Evolutionary conservation across 2,329 filamentous ascomycete species (phyloP).

Genomic region (Fusarium chaquense): DNA sequence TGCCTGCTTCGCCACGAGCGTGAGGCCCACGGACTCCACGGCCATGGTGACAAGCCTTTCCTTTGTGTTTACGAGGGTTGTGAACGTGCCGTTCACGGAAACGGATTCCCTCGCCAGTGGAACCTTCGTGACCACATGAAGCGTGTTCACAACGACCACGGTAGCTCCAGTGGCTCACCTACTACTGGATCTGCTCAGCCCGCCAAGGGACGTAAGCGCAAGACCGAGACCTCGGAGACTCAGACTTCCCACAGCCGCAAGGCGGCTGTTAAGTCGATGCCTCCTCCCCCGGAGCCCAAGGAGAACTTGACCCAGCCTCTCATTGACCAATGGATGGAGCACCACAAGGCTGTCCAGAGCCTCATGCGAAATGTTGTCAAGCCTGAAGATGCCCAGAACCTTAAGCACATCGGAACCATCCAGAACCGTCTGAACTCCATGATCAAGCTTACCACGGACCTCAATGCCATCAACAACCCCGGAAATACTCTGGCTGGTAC

Average conservation of each 20-base stretch:
- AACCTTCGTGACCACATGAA: slow-evolving; percentile 98
- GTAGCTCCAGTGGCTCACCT: slow-evolving; percentile 58
- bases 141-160: slow-evolving; percentile 81
- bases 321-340: slow-evolving; percentile 69
- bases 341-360: slow-evolving; percentile 72
- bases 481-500: slow-evolving; percentile 47
- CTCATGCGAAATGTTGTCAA: slow-evolving; percentile 65
- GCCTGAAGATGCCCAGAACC: slow-evolving; percentile 65
- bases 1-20: slow-evolving; percentile 95
- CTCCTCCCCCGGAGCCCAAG: slow-evolving; percentile 50
- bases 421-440: slow-evolving; percentile 65
- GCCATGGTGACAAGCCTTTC: slow-evolving; percentile 92
- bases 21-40: slow-evolving; percentile 95
- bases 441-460: slow-evolving; percentile 60
- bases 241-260: slow-evolving; percentile 60
- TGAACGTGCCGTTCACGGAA: slow-evolving; percentile 82
- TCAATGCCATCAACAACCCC: slow-evolving; percentile 44
- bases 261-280: slow-evolving; percentile 59
- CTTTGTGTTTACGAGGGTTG: slow-evolving; percentile 90
- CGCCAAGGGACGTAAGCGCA: slow-evolving; percentile 68
- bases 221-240: slow-evolving; percentile 63
- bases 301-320: slow-evolving; percentile 55
- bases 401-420: slow-evolving; percentile 65
- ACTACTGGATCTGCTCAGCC: slow-evolving; percentile 51
- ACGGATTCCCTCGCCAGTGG: slow-evolving; percentile 95